Base-by-base conservation (phyloP, 352 stramenopile genomes). In the Phytophthora constricta region DNA sequence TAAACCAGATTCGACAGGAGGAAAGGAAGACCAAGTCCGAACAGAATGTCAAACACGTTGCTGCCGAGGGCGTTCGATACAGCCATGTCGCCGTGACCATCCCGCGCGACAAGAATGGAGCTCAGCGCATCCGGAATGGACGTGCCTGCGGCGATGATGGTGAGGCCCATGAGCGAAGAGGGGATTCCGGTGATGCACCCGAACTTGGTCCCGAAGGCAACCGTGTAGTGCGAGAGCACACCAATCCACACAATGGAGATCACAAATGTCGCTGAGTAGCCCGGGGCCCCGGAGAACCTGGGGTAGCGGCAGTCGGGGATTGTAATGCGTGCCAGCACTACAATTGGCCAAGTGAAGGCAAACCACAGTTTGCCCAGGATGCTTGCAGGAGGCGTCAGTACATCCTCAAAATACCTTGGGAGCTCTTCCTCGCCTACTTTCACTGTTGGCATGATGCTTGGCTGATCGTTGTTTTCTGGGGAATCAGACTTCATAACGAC, bases 21-120 rank as follows among this genome's bases (percentile, higher is more conserved):
- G 56, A 95, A 96, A 1, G 88, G 87, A 28, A 91, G 65, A 1
- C 87, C 88, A 7, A 92, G 67, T 8, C 88, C 88, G 17, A 96
- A 71, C 20, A 92, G 54, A 62, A 96, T 91, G 57, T 96, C 90
- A 48, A 96, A 94, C 26, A 95, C 86, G 61, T 96, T 93, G 68
- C 84, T 93, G 45, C 88, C 88, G 9, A 95, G 72, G 17, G 88
- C 88, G 64, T 93, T 96, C 23, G 85, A 91, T 33, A 96, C 85
- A 23, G 88, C 88, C 74, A 91, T 92, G 56, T 92, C 86, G 19
- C 85, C 87, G 37, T 93, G 84, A 31, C 88, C 88, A 48, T 80
- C 80, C n/a, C 87, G 87, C 1, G 87, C 87, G 14, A 96, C 84
- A 17, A 92, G 74, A 20, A 96, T 82, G 17, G 83, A 93, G 62